Percentiles rank a stretch among this genome's conserved stretches.
These are phyloP conservation scores for Arbutus unedo DNA, from an alignment of 148 eudicot genomes.

Conservation along the genomic window DNA sequence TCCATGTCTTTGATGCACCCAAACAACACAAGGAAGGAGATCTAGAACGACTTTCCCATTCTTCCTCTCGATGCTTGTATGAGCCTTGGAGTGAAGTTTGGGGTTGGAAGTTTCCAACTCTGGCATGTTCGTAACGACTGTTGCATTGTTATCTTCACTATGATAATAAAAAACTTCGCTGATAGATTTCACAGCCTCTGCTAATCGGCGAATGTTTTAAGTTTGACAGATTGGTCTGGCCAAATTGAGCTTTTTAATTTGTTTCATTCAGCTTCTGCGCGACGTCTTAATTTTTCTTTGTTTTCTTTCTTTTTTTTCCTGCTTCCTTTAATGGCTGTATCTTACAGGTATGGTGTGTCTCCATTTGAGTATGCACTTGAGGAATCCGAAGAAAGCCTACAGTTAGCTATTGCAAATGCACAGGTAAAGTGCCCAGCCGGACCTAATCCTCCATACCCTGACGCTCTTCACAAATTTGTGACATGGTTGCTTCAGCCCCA, in stretches of 20 bases:
- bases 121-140: too few species aligned
- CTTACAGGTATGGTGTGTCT: constrained; percentile 81
- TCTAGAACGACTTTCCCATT: too few species aligned
- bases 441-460: constrained; percentile 81
- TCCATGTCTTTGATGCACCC: too few species aligned
- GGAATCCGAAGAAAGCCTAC: constrained; percentile 95
- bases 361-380: constrained; percentile 94
- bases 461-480: constrained; percentile 88
- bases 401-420: constrained; percentile 81
- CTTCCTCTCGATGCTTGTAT: too few species aligned
- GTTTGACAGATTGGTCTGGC: too few species aligned
- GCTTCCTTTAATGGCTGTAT: constrained; percentile 3
- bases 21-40: too few species aligned
- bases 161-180: too few species aligned
- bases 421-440: constrained; percentile 91
- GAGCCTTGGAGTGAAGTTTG: too few species aligned
- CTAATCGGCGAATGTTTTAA: too few species aligned
- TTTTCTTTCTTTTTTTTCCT: background rate
- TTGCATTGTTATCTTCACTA: too few species aligned
- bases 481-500: constrained; percentile 99
- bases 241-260: background rate
- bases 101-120: too few species aligned
- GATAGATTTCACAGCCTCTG: too few species aligned
- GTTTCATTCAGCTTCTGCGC: background rate
- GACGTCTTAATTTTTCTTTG: background rate